Percentiles rank a stretch among this genome's conserved stretches.
These are phyloP conservation scores for Cystobasidium sp. DNA, from an alignment of 1,284 basidiomycete genomes.

Conservation along the genomic window DNA sequence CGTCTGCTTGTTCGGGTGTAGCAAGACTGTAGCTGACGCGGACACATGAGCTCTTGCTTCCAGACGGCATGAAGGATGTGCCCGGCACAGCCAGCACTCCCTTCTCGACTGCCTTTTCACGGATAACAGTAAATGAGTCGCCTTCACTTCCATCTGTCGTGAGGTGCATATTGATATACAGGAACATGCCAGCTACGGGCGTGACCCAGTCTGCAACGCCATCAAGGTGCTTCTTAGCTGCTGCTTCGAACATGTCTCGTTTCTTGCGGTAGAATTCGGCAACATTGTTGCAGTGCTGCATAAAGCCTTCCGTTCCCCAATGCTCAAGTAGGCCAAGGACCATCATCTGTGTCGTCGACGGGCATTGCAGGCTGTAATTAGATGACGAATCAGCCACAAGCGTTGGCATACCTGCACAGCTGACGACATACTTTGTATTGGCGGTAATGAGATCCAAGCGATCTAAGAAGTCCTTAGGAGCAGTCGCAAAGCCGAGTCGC, in stretches of 20 bases:
- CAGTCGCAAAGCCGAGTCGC: conserved; percentile 76
- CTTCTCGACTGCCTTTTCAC: conserved; percentile 73
- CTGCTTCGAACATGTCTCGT: conserved; percentile 76
- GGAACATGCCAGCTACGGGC: conserved; percentile 75
- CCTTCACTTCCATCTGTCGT: conserved; percentile 58
- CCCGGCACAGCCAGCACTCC: conserved; percentile 85
- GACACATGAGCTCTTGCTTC: conserved; percentile 70
- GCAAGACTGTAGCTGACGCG: conserved; percentile 78
- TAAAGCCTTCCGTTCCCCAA: conserved; percentile 73
- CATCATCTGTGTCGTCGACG: conserved; percentile 75
- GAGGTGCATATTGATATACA: conserved; percentile 50
- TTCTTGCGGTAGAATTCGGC: conserved; percentile 79
- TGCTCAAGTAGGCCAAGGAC: conserved; percentile 70
- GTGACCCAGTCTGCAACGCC: conserved; percentile 80
- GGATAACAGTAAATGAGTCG: conserved; percentile 78
- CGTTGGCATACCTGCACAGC: background rate
- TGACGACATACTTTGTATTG: conserved; percentile 53
- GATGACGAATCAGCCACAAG: background rate
- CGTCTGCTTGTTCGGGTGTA: conserved; percentile 71
- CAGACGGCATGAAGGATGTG: conserved; percentile 74
- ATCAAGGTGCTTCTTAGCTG: conserved; percentile 72
- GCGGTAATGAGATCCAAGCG: conserved; percentile 73
- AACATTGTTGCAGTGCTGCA: conserved; percentile 69
- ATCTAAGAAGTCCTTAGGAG: conserved; percentile 72
- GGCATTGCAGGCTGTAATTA: conserved; percentile 15